These are phyloP conservation scores for Solanum ossicruentum DNA, from an alignment of 257 asterid species.

Conservation along the genomic window DNA sequence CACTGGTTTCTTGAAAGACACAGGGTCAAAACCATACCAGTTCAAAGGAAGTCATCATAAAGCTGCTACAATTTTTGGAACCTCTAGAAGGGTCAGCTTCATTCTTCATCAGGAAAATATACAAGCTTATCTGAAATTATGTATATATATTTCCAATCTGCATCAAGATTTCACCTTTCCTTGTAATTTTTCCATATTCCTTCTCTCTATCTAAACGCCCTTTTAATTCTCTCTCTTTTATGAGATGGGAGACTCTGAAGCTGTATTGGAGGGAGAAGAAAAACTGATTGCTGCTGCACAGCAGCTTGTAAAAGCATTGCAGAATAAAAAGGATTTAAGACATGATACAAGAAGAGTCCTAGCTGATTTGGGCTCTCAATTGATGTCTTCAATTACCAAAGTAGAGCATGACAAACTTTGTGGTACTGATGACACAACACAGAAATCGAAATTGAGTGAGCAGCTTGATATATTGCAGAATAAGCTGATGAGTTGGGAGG, in stretches of 20 bases:
- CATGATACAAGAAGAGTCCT: slow-evolving; percentile 38
- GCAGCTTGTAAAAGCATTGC: slow-evolving; percentile 46
- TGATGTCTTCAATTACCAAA: slow-evolving; percentile 22
- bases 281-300: slow-evolving; percentile 56
- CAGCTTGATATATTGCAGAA: slow-evolving; percentile 43
- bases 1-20: not conserved
- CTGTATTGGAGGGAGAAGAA: slow-evolving; percentile 42
- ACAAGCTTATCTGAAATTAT: not conserved
- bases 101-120: not conserved
- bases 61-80: too few relatives aligned
- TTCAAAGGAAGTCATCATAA: not conserved
- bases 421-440: not conserved
- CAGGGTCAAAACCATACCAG: not conserved
- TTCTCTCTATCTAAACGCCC: too few relatives aligned
- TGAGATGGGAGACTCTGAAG: slow-evolving; percentile 46
- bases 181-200: too few relatives aligned
- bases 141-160: not conserved
- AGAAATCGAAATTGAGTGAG: slow-evolving; percentile 14
- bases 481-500: slow-evolving; percentile 72
- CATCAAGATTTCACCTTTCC: not conserved
- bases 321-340: slow-evolving; percentile 27
- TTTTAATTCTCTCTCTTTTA: not conserved
- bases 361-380: slow-evolving; percentile 57
- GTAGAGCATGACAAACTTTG: not conserved
- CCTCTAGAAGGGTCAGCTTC: not conserved